A percentile compares a stretch with the other conserved stretches of the same genome.
phyloP scores from a whole-genome alignment of 2,329 filamentous ascomycete genomes.

The Teratosphaeria destructans region DNA sequence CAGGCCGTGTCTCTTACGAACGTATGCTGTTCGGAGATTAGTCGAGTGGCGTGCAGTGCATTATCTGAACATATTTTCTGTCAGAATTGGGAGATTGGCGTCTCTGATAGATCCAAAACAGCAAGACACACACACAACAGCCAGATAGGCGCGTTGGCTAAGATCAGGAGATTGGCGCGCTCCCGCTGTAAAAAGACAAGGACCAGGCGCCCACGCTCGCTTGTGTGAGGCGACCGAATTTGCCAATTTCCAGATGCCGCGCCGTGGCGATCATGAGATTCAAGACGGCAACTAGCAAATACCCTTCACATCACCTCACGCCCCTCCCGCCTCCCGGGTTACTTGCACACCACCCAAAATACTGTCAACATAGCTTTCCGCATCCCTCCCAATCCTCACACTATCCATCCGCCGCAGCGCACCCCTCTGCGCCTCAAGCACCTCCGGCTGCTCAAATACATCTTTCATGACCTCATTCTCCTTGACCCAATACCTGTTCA shows the following conservation, averaged over 20 bases:
- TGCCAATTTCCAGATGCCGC: not conserved
- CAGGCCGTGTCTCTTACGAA: not conserved
- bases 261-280: not conserved
- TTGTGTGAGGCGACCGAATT: not conserved
- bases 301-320: not conserved
- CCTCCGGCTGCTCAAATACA: slow-evolving; percentile 69
- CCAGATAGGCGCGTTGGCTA: too few relatives aligned
- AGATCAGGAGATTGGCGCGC: not conserved
- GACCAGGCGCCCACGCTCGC: not conserved
- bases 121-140: too few relatives aligned
- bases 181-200: not conserved
- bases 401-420: slow-evolving; percentile 58
- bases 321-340: not conserved
- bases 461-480: slow-evolving; percentile 63
- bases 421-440: slow-evolving; percentile 59
- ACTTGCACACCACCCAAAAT: slow-evolving; percentile 2
- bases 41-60: too few relatives aligned
- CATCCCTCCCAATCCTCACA: slow-evolving; percentile 49
- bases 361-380: slow-evolving; percentile 46
- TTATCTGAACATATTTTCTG: too few relatives aligned
- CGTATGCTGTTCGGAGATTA: too few relatives aligned
- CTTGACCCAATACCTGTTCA: slow-evolving; percentile 67
- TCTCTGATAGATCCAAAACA: too few relatives aligned
- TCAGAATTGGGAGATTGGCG: too few relatives aligned
- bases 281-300: not conserved